Conservation (phyloP, 2,329 filamentous ascomycete species). For the Talaromyces pinophilus region DNA sequence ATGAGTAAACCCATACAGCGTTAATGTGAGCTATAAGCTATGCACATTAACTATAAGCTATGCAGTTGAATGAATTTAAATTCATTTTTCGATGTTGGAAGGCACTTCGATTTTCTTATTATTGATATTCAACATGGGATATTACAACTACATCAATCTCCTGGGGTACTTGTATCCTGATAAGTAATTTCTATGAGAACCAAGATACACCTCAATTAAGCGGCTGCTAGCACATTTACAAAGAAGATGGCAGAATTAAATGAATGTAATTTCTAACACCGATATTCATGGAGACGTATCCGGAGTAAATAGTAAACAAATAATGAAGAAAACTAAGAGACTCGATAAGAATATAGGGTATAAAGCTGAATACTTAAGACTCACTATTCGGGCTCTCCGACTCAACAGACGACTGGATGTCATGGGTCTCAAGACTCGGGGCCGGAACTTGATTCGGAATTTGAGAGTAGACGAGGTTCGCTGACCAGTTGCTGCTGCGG, state of each 20-base stretch:
- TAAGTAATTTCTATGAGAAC: not conserved
- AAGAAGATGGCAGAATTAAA: no score
- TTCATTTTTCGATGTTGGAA: no score
- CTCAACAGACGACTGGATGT: not conserved
- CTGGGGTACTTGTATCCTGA: not conserved
- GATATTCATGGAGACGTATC: not conserved
- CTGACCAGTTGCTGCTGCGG: not conserved
- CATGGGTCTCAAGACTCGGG: not conserved
- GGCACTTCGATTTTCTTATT: not conserved
- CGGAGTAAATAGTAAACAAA: not conserved
- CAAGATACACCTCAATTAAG: not conserved
- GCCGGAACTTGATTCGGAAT: not conserved
- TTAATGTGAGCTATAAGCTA: no score
- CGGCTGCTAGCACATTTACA: not conserved
- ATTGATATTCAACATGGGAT: not conserved
- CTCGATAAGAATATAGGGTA: not conserved
- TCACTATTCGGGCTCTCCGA: not conserved
- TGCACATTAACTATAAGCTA: no score
- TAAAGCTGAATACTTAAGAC: not conserved
- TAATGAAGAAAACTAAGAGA: not conserved
- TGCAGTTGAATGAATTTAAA: no score
- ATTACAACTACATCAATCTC: slow-evolving; percentile 3
- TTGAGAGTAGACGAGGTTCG: not conserved
- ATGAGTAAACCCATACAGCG: no score
- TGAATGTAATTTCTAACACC: no score